A percentile compares a stretch with the other conserved stretches of the same genome.
Conservation (phyloP, 345 rosid genomes). For the Chamaenerion angustifolium region DNA sequence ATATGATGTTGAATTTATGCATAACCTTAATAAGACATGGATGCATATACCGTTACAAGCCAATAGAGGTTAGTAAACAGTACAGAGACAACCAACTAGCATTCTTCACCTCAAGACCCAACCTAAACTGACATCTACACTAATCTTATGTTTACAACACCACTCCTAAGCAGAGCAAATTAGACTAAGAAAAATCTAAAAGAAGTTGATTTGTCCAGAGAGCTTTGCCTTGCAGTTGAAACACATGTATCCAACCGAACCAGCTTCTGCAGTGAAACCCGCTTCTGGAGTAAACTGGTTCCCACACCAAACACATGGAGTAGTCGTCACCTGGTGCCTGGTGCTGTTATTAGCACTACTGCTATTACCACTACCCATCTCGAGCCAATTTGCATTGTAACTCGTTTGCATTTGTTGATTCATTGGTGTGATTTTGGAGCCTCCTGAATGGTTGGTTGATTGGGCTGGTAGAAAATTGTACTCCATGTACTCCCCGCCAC, state of each 20-base stretch:
- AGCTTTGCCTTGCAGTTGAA: slow-evolving; percentile 29
- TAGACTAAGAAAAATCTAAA: slow-evolving; percentile 2
- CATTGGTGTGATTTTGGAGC: slow-evolving; percentile 14
- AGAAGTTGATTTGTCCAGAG: slow-evolving; percentile 15
- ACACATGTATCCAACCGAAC: slow-evolving; percentile 23
- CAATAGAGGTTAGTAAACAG: too few relatives aligned
- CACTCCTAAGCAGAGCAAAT: too few relatives aligned
- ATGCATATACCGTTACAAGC: too few relatives aligned
- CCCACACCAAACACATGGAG: slow-evolving; percentile 10
- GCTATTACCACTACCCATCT: slow-evolving; percentile 3
- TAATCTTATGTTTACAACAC: too few relatives aligned
- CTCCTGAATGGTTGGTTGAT: slow-evolving; percentile 13
- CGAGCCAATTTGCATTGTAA: slow-evolving; percentile 24
- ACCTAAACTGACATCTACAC: too few relatives aligned
- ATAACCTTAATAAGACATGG: too few relatives aligned
- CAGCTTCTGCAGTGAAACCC: slow-evolving; percentile 16
- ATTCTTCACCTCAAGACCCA: too few relatives aligned
- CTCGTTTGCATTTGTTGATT: slow-evolving; percentile 19
- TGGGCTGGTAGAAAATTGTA: slow-evolving; percentile 22
- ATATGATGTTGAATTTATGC: too few relatives aligned
- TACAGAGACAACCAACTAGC: too few relatives aligned
- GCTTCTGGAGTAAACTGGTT: slow-evolving; percentile 18
- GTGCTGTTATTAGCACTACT: too few relatives aligned
- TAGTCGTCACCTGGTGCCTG: too few relatives aligned
- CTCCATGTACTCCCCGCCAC: slow-evolving; percentile 22